Evolutionary conservation across 306 rosid species (phyloP).

Genomic region (Cicer judaicum): DNA sequence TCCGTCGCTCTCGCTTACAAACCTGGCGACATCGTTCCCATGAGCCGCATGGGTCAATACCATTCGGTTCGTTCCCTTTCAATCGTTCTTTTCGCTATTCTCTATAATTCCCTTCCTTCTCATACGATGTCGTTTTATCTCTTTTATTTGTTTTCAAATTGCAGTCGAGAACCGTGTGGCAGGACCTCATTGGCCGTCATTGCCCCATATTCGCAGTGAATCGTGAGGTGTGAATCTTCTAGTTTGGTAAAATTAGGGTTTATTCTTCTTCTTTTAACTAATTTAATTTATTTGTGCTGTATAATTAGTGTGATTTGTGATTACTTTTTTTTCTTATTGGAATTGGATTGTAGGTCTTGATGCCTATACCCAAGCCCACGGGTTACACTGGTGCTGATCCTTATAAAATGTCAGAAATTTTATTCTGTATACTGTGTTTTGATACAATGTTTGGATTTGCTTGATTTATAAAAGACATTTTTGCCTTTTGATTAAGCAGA

Average conservation of each 20-base stretch:
- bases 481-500: neutral
- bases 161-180: constrained; percentile 93
- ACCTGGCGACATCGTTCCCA: constrained; percentile 89
- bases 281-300: neutral
- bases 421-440: neutral
- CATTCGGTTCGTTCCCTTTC: constrained; percentile 71
- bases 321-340: neutral
- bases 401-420: constrained; percentile 68
- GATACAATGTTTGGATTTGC: constrained; percentile 1
- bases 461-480: neutral
- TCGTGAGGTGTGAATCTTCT: constrained; percentile 74
- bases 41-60: constrained; percentile 97
- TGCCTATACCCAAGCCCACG: constrained; percentile 77
- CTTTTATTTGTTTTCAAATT: neutral
- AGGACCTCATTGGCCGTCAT: constrained; percentile 87
- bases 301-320: neutral
- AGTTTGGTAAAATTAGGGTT: constrained; percentile 44
- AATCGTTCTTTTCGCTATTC: neutral
- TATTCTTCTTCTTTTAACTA: neutral
- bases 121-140: constrained; percentile 26
- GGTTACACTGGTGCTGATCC: constrained; percentile 97
- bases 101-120: neutral
- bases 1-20: constrained; percentile 60
- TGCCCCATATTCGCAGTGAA: constrained; percentile 89
- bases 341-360: constrained; percentile 64